A percentile compares a stretch with the other conserved stretches of the same genome.
phyloP scores from a whole-genome alignment of 1,139 yeast genomes.

The Candida tropicalis region DNA sequence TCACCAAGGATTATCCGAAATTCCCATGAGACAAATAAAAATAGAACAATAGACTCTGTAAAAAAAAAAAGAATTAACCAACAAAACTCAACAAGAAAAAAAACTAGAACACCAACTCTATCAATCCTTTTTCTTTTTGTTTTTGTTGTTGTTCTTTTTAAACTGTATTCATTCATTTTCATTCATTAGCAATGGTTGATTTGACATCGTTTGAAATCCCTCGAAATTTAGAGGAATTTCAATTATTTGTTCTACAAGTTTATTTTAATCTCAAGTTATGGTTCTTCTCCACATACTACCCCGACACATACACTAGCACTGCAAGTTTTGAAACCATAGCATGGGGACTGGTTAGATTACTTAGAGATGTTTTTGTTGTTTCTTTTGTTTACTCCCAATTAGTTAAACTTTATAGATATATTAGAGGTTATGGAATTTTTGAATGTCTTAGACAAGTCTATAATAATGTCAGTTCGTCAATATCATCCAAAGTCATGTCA shows the following conservation, averaged over 20 bases:
- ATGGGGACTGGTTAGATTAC: constrained; percentile 20
- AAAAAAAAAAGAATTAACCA: not conserved
- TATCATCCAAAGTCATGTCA: constrained; percentile 39
- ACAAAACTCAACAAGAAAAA: constrained; percentile 1
- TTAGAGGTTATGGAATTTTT: constrained; percentile 45
- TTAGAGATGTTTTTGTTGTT: constrained; percentile 30
- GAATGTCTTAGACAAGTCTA: constrained; percentile 23
- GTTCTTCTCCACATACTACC: constrained; percentile 8
- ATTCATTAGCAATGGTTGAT: not conserved
- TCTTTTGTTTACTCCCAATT: constrained; percentile 21
- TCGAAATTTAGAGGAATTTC: not conserved
- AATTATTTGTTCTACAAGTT: not conserved
- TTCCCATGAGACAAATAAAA: not conserved
- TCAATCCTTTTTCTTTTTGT: not conserved
- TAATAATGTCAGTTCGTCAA: constrained; percentile 5
- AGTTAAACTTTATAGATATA: constrained; percentile 11
- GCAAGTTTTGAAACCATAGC: constrained; percentile 1
- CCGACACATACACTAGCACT: not conserved
- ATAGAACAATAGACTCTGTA: not conserved
- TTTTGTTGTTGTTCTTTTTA: not conserved
- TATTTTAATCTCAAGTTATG: constrained; percentile 5
- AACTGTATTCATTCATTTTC: not conserved
- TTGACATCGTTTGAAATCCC: not conserved
- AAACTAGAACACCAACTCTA: not conserved
- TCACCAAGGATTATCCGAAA: constrained; percentile 2